Base-by-base conservation (phyloP, 2,329 filamentous ascomycete genomes). In the Diaporthe caulivora region DNA sequence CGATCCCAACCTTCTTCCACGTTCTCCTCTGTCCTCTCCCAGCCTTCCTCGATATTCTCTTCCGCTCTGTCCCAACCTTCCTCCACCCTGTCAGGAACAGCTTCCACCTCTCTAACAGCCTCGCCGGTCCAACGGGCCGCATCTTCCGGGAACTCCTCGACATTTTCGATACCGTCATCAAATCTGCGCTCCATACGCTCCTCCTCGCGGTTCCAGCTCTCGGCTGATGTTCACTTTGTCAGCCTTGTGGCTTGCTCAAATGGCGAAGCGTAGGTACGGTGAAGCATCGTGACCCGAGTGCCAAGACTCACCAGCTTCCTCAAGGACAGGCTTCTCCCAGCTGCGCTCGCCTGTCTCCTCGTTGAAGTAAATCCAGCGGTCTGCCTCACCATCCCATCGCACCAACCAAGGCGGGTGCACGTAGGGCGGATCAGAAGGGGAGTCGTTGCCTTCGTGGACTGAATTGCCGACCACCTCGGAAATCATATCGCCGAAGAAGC, bases 311-410 rank as follows among this genome's bases (percentile, higher is more conserved):
- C 72, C 72, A 31, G 68, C 72, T 49, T 74, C 72, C 18, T 74
- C 72, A 7, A 74, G 40, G 3, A 74, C 53, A 13, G 72, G 72
- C 21, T 29, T 60, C 44, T 74, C 72, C 51, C 62, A 72, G 44
- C 68, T 74, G 53, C 72, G 72, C 60, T 74, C 72, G 34, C 72
- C 72, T 11, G 72, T 74, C 34, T 58, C 68, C 15, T 74, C 72
- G 47, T 74, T 74, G 69, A 74, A 42, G 18, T 72, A 74, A 60
- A 74, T 55, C 72, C 72, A 74, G 53, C 72, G 69, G 53, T 60
- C 68, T 24, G 55, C 60, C 37, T 74, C 69, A 69, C 60, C 54
- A 37, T 74, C 72, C 72, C 72, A 74, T 18, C 72, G 72, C 4
- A 69, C 29, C 2, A 68, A 69, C 72, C 69, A 74, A 0, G 72